These are phyloP conservation scores for Lachancea nothofagi DNA, from an alignment of 805 yeast genomes.

Conservation along the genomic window DNA sequence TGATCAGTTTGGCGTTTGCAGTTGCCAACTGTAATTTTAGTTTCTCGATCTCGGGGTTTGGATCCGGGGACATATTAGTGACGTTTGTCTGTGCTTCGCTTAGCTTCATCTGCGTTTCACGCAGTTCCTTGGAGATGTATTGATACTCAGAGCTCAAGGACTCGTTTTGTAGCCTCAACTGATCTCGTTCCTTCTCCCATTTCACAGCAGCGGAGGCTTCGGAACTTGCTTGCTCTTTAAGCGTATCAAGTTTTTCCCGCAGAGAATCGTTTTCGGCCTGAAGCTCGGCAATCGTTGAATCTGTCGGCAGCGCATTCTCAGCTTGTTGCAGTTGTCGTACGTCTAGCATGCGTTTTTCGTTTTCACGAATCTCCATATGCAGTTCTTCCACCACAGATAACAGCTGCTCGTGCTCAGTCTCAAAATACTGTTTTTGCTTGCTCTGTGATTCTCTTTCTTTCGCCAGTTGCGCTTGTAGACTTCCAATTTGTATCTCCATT, in stretches of 20 bases:
- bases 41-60: constrained; percentile 23
- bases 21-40: constrained; percentile 29
- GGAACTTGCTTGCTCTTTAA: constrained; percentile 14
- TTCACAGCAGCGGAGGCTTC: constrained; percentile 15
- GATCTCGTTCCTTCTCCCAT: constrained; percentile 28
- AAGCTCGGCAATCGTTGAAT: constrained; percentile 5
- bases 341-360: constrained; percentile 19
- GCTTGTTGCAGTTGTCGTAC: background rate
- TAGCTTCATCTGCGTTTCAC: constrained; percentile 20
- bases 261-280: constrained; percentile 7
- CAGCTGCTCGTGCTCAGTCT: constrained; percentile 29
- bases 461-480: constrained; percentile 22
- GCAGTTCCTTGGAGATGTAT: constrained; percentile 25
- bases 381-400: constrained; percentile 30
- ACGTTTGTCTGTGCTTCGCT: constrained; percentile 25
- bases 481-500: constrained; percentile 22
- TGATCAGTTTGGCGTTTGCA: constrained; percentile 20
- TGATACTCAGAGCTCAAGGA: constrained; percentile 27
- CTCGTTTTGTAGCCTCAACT: constrained; percentile 26
- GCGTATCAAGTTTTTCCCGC: constrained; percentile 4
- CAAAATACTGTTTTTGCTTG: constrained; percentile 25
- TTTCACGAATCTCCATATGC: constrained; percentile 30
- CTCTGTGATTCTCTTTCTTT: constrained; percentile 24
- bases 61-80: background rate
- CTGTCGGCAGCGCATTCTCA: constrained; percentile 3